Evolutionary conservation across 495 filamentous ascomycete species (phyloP).

Genomic region (Xylaria venustula): DNA sequence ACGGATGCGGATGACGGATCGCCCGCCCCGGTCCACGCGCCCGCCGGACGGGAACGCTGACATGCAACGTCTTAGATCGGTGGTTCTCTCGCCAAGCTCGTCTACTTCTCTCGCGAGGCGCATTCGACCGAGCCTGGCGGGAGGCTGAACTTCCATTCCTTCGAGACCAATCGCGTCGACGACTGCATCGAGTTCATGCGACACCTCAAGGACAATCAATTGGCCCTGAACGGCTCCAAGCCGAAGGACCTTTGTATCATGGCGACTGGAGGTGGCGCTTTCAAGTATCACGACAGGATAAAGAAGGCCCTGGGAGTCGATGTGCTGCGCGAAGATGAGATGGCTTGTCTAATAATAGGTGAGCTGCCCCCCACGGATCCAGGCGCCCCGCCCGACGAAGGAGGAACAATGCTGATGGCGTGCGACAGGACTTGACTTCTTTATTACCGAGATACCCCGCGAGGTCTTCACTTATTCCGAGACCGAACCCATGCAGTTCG

Average conservation of each 20-base stretch:
- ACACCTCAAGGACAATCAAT: constrained; percentile 74
- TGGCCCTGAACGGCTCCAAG: constrained; percentile 64
- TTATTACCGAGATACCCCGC: constrained; percentile 93
- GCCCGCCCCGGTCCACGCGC: too few species aligned
- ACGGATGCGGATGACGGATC: not conserved
- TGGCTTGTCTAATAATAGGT: constrained; percentile 98
- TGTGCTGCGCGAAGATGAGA: constrained; percentile 91
- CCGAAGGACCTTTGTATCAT: constrained; percentile 76
- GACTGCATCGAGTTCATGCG: constrained; percentile 88
- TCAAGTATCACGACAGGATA: constrained; percentile 91
- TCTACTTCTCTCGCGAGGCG: constrained; percentile 92
- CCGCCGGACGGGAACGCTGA: not conserved
- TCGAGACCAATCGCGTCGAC: constrained; percentile 91
- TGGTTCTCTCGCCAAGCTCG: constrained; percentile 89
- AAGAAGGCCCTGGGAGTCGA: constrained; percentile 77
- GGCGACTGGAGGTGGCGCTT: constrained; percentile 92
- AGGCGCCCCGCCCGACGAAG: not conserved
- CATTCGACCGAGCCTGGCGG: constrained; percentile 78
- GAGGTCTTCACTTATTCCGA: constrained; percentile 98
- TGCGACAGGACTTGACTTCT: constrained; percentile 85
- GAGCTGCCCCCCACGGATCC: not conserved
- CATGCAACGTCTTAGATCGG: constrained; percentile 70
- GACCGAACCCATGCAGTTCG: constrained; percentile 80
- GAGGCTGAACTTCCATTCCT: constrained; percentile 88
- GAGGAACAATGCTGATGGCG: not conserved